Base-by-base conservation (phyloP, 2,329 filamentous ascomycete species). In the Neoascochyta sp. region DNA sequence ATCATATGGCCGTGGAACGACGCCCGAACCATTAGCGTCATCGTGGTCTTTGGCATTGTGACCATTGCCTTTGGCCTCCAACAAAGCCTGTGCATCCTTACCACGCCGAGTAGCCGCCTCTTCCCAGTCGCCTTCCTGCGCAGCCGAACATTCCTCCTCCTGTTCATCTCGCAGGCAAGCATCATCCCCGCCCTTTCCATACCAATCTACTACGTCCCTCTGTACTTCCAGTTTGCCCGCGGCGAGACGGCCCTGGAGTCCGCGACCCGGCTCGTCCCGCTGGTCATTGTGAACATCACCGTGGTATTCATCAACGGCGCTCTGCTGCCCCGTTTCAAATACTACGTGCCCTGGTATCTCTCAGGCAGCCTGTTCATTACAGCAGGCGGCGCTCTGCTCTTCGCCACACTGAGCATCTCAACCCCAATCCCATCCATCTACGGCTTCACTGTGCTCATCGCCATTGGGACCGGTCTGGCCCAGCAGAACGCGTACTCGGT, bases 41-140 rank as follows among this genome's bases (percentile, higher is more conserved):
- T 71, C 51, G 57, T 68, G 7, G 38, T 70, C 2, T 66, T 66
- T 9, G 69, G 57, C 1, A 50, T 72, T 0, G 39, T 68, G 0
- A 54, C 67, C 15, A 45, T 70, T 18, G 32, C 53, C 4, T 74
- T 75, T 34, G 41, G 38, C 2, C 1, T 71, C 0, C 70, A 74
- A 29, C 75, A 79, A 45, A 19, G 24, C 11, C 66, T 55, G 32
- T 34, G 47, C 15, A 41, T 76, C 12, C 53, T 70, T 20, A 78
- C 74, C 0, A 70, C 62, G 0, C 39, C 43, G 0, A 51, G 61
- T 3, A 40, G 61, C 3, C 65, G 74, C 1, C 48, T 76, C 4
- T 74, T 78, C 32, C 76, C 75, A 0, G 47, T 64, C 0, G 59
- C 74, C 4, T 65, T 77, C 24, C 47, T 75, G 3, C 46, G 21